Percentiles rank a stretch among this genome's conserved stretches.
phyloP scores from a whole-genome alignment of 768 basidiomycete species.

The Serendipita indica region DNA sequence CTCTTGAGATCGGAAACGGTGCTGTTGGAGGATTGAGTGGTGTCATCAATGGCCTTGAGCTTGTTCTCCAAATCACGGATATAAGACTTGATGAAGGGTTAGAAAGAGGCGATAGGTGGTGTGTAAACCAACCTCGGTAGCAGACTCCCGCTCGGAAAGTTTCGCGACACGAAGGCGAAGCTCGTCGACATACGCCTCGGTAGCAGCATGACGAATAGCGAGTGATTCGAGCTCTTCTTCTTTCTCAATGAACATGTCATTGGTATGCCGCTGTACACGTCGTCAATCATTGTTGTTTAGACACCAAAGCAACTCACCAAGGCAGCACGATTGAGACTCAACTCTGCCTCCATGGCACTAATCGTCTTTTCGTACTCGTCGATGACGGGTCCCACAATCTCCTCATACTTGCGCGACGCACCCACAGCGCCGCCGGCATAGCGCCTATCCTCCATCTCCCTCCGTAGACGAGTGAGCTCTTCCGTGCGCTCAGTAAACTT shows the following conservation, averaged over 20 bases:
- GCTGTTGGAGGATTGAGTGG: conserved; percentile 56
- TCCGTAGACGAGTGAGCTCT: conserved; percentile 65
- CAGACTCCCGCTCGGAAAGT: conserved; percentile 73
- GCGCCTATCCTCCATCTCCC: conserved; percentile 64
- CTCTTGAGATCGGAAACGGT: conserved; percentile 71
- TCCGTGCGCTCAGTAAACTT: conserved; percentile 82
- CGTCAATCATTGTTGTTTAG: not conserved
- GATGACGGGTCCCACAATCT: conserved; percentile 93
- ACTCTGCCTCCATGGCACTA: conserved; percentile 82
- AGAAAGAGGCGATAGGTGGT: conserved; percentile 12
- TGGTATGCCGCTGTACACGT: conserved; percentile 46
- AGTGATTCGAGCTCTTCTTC: conserved; percentile 61
- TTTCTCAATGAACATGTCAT: conserved; percentile 85
- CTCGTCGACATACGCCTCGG: conserved; percentile 79
- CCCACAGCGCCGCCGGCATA: conserved; percentile 45
- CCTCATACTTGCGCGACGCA: conserved; percentile 69
- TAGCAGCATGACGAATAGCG: conserved; percentile 54
- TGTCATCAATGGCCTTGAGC: conserved; percentile 74
- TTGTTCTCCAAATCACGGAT: conserved; percentile 87
- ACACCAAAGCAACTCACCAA: conserved; percentile 24
- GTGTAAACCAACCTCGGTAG: conserved; percentile 58
- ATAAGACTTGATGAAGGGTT: conserved; percentile 49
- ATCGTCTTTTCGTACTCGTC: conserved; percentile 99
- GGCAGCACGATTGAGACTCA: conserved; percentile 74
- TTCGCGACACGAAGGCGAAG: conserved; percentile 66